Conservation (phyloP, 257 asterid genomes). For the Anisodus tanguticus region DNA sequence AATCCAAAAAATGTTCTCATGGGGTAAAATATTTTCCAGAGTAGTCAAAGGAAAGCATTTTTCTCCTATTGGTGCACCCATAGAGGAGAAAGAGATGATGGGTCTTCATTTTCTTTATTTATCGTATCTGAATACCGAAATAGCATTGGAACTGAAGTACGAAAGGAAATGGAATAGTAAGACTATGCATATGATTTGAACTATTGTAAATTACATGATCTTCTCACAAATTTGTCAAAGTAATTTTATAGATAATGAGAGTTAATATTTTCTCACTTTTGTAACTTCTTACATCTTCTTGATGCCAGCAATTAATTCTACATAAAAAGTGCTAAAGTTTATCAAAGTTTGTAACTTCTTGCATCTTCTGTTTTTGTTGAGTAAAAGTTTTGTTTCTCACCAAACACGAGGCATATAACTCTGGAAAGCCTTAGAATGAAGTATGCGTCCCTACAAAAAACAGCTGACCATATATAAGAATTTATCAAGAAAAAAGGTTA, state of each 20-base stretch:
- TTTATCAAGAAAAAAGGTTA: background rate
- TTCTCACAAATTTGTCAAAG: background rate
- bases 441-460: background rate
- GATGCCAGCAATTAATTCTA: background rate
- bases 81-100: background rate
- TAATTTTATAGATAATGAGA: background rate
- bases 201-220: background rate
- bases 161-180: background rate
- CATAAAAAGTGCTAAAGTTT: background rate
- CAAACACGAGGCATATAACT: constrained; percentile 8
- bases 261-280: background rate
- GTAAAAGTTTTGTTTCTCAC: constrained; percentile 8
- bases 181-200: background rate
- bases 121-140: background rate
- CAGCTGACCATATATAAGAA: constrained; percentile 1
- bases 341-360: background rate
- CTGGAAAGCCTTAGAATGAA: constrained; percentile 8
- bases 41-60: background rate
- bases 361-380: background rate
- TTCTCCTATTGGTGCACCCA: background rate
- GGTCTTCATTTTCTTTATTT: background rate
- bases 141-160: background rate
- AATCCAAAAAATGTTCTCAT: background rate
- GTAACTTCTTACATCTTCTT: background rate
- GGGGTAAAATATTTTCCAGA: background rate